Evolutionary conservation across 176 grass and related monocot genomes (phyloP).

Genomic region (Avena sativa): DNA sequence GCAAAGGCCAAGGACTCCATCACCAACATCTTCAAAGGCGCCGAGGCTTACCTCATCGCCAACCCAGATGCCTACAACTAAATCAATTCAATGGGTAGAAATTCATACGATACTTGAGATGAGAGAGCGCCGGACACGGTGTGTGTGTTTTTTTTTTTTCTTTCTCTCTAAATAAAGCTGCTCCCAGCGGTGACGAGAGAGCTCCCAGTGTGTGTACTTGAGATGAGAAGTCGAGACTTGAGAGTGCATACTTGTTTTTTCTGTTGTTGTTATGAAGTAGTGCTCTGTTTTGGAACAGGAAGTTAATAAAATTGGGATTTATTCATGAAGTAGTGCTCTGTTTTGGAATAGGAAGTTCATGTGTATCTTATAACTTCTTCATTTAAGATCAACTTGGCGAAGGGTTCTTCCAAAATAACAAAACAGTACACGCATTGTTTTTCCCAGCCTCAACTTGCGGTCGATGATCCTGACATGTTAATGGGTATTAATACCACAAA

Average conservation of each 20-base stretch:
- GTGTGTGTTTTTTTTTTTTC: too few species aligned
- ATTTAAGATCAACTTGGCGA: neutral
- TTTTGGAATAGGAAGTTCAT: neutral
- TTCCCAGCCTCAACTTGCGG: neutral
- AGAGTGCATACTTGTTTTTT: too few species aligned
- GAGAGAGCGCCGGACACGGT: too few species aligned
- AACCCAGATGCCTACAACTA: conserved; percentile 75
- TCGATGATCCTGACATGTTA: neutral
- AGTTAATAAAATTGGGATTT: neutral
- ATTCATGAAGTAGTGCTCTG: neutral
- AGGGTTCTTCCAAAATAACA: neutral
- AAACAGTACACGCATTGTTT: neutral
- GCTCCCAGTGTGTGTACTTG: too few species aligned
- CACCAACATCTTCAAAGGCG: conserved; percentile 56
- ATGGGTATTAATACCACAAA: neutral
- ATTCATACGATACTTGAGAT: too few species aligned
- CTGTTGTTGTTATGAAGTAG: neutral
- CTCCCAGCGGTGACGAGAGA: too few species aligned
- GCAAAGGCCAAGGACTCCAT: conserved; percentile 56
- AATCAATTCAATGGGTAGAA: neutral
- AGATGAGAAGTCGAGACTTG: too few species aligned
- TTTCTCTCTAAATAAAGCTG: too few species aligned
- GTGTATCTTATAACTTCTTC: neutral
- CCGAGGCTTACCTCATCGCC: conserved; percentile 62
- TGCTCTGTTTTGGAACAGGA: neutral